A percentile compares a stretch with the other conserved stretches of the same genome.
Conservation (phyloP, 495 filamentous ascomycete genomes). For the Podospora fimiseda region DNA sequence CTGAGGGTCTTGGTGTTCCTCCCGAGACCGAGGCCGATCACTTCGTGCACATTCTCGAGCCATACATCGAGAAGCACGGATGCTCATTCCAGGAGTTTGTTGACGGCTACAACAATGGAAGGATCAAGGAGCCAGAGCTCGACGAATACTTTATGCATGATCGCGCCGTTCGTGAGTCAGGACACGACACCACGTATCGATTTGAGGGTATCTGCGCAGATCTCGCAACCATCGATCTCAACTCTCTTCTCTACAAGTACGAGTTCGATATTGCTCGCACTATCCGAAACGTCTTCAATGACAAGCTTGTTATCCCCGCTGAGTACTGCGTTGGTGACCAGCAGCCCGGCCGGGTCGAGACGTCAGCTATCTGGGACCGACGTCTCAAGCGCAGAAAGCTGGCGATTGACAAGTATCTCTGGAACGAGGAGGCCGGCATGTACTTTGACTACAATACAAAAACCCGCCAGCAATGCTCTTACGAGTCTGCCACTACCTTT, state of each 20-base stretch:
- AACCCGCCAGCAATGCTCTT: constrained; percentile 66
- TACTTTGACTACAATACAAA: constrained; percentile 93
- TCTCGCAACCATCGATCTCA: constrained; percentile 88
- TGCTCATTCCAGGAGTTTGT: constrained; percentile 80
- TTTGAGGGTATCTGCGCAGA: constrained; percentile 82
- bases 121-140: constrained; percentile 77
- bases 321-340: constrained; percentile 65
- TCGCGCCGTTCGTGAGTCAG: constrained; percentile 89
- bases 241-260: constrained; percentile 91
- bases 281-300: constrained; percentile 75
- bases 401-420: constrained; percentile 80
- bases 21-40: constrained; percentile 89
- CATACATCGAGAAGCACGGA: constrained; percentile 78
- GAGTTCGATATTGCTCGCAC: constrained; percentile 82
- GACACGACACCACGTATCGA: constrained; percentile 92
- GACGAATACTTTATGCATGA: constrained; percentile 96
- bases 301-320: constrained; percentile 66
- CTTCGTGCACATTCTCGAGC: constrained; percentile 78
- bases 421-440: constrained; percentile 86
- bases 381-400: constrained; percentile 71
- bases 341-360: constrained; percentile 57
- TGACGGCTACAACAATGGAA: constrained; percentile 69
- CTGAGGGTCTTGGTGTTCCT: constrained; percentile 83
- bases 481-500: constrained; percentile 86
- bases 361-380: constrained; percentile 82